Conservation (phyloP, 192 early-diverging fungal species). For the Glomus cerebriforme region DNA sequence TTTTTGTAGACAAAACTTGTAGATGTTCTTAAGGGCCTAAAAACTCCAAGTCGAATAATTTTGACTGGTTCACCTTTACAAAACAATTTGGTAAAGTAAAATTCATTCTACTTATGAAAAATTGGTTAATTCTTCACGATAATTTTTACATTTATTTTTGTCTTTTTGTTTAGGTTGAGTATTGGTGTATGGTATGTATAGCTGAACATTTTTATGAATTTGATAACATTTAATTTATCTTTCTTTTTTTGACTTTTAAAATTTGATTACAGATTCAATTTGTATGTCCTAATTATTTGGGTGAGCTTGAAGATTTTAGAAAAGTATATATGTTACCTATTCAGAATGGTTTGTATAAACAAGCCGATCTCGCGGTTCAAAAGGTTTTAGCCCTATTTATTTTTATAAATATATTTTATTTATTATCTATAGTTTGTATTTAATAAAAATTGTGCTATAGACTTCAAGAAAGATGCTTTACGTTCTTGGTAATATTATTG, state of each 20-base stretch:
- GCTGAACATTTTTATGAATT: neutral
- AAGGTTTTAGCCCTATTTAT: constrained; percentile 30
- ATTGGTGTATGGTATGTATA: constrained; percentile 11
- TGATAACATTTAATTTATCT: neutral
- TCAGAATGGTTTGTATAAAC: constrained; percentile 56
- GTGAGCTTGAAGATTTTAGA: constrained; percentile 56
- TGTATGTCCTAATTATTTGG: constrained; percentile 63
- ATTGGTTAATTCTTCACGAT: neutral
- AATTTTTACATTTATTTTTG: neutral
- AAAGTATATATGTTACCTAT: constrained; percentile 63
- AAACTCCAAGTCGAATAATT: constrained; percentile 64
- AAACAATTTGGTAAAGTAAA: constrained; percentile 57
- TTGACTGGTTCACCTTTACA: constrained; percentile 87
- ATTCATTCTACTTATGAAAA: neutral
- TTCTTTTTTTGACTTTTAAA: neutral
- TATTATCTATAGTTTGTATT: neutral
- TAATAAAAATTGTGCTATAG: neutral
- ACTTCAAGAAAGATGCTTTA: constrained; percentile 1
- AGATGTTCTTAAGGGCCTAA: constrained; percentile 40
- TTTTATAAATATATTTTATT: neutral
- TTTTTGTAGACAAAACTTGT: constrained; percentile 36
- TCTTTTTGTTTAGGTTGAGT: neutral
- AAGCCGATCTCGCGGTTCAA: constrained; percentile 42
- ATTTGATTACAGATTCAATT: constrained; percentile 80
- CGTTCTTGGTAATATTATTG: constrained; percentile 21